These are phyloP conservation scores for Alloteropsis semialata DNA, from an alignment of 176 grass and related monocot species.

Conservation along the genomic window DNA sequence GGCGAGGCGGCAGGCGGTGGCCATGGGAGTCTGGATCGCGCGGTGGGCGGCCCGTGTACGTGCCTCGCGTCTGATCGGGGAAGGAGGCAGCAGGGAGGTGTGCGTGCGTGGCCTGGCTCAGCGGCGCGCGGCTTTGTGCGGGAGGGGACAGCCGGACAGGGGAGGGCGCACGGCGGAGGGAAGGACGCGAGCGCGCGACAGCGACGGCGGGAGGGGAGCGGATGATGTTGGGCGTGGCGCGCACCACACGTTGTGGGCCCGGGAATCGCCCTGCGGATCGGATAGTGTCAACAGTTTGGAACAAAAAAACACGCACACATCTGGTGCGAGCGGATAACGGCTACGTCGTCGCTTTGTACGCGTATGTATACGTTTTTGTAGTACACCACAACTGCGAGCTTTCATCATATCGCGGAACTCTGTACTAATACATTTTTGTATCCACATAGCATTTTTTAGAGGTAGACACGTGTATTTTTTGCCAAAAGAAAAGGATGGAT, in stretches of 20 bases:
- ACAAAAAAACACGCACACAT: too few species aligned
- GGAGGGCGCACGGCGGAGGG: background rate
- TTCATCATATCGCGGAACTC: background rate
- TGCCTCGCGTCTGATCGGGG: background rate
- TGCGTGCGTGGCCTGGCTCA: background rate
- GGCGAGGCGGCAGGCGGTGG: conserved; percentile 32
- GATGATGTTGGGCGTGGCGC: conserved; percentile 21
- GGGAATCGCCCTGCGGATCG: conserved; percentile 37
- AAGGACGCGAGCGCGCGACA: background rate
- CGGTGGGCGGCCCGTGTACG: too few species aligned
- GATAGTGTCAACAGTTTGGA: conserved; percentile 11
- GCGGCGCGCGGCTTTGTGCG: background rate
- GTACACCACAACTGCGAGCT: background rate
- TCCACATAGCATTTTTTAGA: too few species aligned
- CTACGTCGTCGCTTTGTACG: background rate
- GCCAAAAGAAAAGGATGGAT: too few species aligned
- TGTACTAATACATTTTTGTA: background rate
- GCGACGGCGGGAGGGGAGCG: conserved; percentile 13
- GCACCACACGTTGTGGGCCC: conserved; percentile 33
- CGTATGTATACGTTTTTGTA: background rate
- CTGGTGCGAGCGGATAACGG: background rate
- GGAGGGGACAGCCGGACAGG: background rate
- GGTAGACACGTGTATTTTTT: too few species aligned
- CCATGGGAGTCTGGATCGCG: too few species aligned
- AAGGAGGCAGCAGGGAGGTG: background rate